Percentiles rank a stretch among this genome's conserved stretches.
Conservation (phyloP, 2,329 filamentous ascomycete species). For the Raffaelea deltoideospora region DNA sequence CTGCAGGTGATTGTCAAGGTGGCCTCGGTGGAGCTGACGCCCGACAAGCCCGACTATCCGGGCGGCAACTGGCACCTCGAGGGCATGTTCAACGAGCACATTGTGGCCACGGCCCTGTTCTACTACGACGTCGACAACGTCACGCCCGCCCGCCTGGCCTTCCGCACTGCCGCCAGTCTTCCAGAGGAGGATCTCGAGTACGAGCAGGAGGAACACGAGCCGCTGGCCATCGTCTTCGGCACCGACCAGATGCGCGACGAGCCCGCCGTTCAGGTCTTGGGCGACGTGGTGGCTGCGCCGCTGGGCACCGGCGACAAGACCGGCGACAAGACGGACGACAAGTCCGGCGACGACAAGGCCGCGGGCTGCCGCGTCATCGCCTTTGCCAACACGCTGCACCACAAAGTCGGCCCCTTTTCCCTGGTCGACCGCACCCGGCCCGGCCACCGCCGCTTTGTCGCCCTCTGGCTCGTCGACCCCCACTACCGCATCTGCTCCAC, state of each 20-base stretch:
- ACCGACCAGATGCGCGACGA: constrained; percentile 10
- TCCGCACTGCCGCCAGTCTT: constrained; percentile 16
- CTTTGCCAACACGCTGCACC: constrained; percentile 29
- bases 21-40: constrained; percentile 40
- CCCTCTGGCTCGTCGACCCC: constrained; percentile 45
- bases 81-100: constrained; percentile 35
- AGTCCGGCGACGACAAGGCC: too few relatives aligned
- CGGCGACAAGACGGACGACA: too few relatives aligned
- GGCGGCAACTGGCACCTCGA: constrained; percentile 20
- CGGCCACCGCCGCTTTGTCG: constrained; percentile 40
- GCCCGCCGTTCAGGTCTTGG: constrained; percentile 22
- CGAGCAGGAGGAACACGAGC: constrained; percentile 5
- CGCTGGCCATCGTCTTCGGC: constrained; percentile 10
- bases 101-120: constrained; percentile 39
- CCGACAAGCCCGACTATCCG: constrained; percentile 33
- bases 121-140: constrained; percentile 38
- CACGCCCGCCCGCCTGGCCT: constrained; percentile 24
- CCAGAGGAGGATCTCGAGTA: constrained; percentile 4
- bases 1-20: constrained; percentile 52
- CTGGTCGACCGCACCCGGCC: constrained; percentile 32
- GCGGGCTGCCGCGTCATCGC: constrained; percentile 26
- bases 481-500: constrained; percentile 30
- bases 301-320: too few relatives aligned
- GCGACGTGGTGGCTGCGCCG: constrained; percentile 21
- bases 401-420: constrained; percentile 33